Conservation (phyloP, 257 asterid species). For the Knoxia roxburghii region DNA sequence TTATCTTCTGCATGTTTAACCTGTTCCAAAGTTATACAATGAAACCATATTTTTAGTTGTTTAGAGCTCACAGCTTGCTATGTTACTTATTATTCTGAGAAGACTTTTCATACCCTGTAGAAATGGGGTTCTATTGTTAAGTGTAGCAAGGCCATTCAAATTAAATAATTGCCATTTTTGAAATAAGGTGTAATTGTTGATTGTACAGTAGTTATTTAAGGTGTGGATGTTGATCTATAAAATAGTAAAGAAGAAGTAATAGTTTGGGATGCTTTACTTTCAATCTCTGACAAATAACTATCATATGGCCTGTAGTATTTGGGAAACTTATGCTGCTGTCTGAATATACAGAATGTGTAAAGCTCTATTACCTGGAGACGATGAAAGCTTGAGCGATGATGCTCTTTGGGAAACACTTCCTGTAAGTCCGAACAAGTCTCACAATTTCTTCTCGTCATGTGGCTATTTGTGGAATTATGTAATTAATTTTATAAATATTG, state of each 20-base stretch:
- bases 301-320: not conserved
- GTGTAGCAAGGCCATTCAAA: too few species aligned
- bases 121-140: not conserved
- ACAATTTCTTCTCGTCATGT: not conserved
- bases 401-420: constrained; percentile 99
- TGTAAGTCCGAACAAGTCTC: constrained; percentile 42
- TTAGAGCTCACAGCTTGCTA: not conserved
- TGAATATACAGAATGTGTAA: constrained; percentile 75
- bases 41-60: not conserved
- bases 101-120: not conserved
- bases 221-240: not conserved
- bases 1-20: not conserved
- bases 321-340: constrained; percentile 13
- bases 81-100: constrained; percentile 1
- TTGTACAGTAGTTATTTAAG: too few species aligned
- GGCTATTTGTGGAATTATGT: not conserved
- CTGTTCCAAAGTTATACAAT: not conserved
- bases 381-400: constrained; percentile 83
- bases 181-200: too few species aligned
- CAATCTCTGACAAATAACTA: not conserved
- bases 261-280: too few species aligned
- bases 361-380: constrained; percentile 93
- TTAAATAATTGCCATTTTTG: too few species aligned
- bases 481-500: not conserved
- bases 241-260: not conserved